Percentiles rank a stretch among this genome's conserved stretches.
Conservation (phyloP, 169 alveolate genomes). For the Cryptosporidium meleagridis region DNA sequence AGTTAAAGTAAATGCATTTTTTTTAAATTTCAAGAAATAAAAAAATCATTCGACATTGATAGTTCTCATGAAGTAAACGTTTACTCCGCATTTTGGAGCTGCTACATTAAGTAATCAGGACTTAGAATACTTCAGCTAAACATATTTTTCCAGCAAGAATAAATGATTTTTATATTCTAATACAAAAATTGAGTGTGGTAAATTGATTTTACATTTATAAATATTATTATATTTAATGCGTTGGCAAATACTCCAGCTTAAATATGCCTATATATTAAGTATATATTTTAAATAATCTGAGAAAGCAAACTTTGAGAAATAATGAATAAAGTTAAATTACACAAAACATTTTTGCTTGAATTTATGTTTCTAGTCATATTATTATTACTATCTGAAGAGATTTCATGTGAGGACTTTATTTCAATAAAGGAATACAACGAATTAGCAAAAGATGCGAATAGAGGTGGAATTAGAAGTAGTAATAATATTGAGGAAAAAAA, state of each 20-base stretch:
- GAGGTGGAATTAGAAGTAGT: not conserved
- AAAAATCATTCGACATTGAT: too few relatives aligned
- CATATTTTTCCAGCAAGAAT: too few relatives aligned
- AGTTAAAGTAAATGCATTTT: conserved; percentile 16
- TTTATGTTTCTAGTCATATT: too few relatives aligned
- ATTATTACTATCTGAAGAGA: too few relatives aligned
- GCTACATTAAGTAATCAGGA: not conserved
- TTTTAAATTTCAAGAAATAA: too few relatives aligned
- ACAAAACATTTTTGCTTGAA: too few relatives aligned
- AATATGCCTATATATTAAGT: not conserved
- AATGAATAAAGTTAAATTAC: not conserved
- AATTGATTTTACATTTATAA: too few relatives aligned
- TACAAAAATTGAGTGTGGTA: not conserved
- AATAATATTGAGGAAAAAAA: not conserved
- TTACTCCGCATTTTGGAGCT: not conserved
- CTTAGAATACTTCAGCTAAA: not conserved
- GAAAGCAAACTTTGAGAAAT: not conserved
- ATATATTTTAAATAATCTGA: not conserved
- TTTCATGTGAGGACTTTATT: not conserved
- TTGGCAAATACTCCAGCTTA: not conserved
- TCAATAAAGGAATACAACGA: not conserved
- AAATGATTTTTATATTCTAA: not conserved
- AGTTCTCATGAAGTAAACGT: not conserved
- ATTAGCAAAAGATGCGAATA: not conserved
- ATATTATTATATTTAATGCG: too few relatives aligned